Evolutionary conservation across 2,329 filamentous ascomycete genomes (phyloP), one percentile per base, ranked within the genome.

Genomic region (Calonectria hongkongensis): DNA sequence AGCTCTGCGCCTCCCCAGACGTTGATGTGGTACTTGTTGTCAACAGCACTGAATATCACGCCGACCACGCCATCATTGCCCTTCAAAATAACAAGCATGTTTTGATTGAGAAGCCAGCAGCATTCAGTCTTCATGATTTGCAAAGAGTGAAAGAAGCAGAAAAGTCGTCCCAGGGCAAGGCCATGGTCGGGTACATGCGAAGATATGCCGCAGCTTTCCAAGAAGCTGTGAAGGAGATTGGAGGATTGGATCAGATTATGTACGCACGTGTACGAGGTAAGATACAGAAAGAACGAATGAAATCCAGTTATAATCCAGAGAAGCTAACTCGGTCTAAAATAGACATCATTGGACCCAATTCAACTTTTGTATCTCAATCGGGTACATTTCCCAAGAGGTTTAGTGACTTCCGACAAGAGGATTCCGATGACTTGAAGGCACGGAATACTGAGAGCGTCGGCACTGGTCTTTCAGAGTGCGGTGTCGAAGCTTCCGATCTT

Each of bases 151-250:
- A 88, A 33, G 85, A 83, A 0, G 90, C 90, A 0, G 88, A 91
- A 76, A 80, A 82, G 39, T 76, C 72, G 2, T 85, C 85, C 2
- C 78, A 81, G 50, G 86, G 85, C 0, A 82, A 83, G 6, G 85
- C 92, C 3, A 89, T 92, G 76, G 89, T 93, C 0, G 90, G 90
- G 1, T 91, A 89, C 73, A 91, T 91, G 86, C 84, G 91, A 12
- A 85, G 91, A 43, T 92, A 92, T 78, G 90, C 91, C 0, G 81
- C 88, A 0, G 85, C 87, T 2, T 92, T 92, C 77, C 81, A 84
- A 2, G 84, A 88, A 21, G 86, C 89, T 0, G 86, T 92, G 28
- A 84, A 87, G 73, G 91, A 92, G 75, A 83, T 93, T 3, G 86
- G 83, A 0, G 82, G 80, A 0, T 84, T 92, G 18, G 85, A 85